Percentiles rank a stretch among this genome's conserved stretches.
Evolutionary conservation across 2,329 filamentous ascomycete species (phyloP).

Genomic region (Fusarium fracticaudum): DNA sequence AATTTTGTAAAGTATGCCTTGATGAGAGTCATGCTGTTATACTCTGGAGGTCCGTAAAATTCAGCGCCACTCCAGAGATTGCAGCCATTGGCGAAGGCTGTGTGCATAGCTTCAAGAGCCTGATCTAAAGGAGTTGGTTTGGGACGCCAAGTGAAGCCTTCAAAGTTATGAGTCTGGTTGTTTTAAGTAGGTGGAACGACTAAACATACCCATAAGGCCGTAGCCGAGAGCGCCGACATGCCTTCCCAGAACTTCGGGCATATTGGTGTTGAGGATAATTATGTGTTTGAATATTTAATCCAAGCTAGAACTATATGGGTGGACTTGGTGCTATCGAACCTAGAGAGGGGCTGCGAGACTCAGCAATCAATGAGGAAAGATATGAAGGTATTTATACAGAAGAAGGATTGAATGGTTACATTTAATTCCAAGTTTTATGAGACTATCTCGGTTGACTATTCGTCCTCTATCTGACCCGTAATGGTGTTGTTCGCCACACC

Average conservation of each 20-base stretch:
- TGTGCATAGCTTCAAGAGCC: slow-evolving; percentile 64
- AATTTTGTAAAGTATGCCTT: slow-evolving; percentile 70
- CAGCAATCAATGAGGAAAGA: neutral
- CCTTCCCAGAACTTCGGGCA: slow-evolving; percentile 51
- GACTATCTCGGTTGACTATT: neutral
- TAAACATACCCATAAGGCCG: slow-evolving; percentile 62
- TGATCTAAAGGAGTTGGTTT: slow-evolving; percentile 55
- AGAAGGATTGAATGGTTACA: neutral
- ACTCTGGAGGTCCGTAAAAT: slow-evolving; percentile 69
- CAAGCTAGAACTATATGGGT: neutral
- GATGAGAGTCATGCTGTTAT: slow-evolving; percentile 68
- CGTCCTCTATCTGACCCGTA: neutral
- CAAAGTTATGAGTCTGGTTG: neutral
- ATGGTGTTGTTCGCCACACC: neutral
- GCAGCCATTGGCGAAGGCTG: slow-evolving; percentile 57
- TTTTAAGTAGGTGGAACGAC: neutral
- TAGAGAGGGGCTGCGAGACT: neutral
- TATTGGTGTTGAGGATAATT: neutral
- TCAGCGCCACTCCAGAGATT: slow-evolving; percentile 71
- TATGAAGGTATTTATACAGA: neutral
- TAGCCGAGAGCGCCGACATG: slow-evolving; percentile 61
- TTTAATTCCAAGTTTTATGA: neutral
- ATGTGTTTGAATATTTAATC: neutral
- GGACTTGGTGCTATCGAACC: neutral
- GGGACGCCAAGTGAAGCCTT: slow-evolving; percentile 57